Evolutionary conservation across 2,329 filamentous ascomycete genomes (phyloP), one percentile per base, ranked within the genome.

Genomic region (Trichoderma sp.): DNA sequence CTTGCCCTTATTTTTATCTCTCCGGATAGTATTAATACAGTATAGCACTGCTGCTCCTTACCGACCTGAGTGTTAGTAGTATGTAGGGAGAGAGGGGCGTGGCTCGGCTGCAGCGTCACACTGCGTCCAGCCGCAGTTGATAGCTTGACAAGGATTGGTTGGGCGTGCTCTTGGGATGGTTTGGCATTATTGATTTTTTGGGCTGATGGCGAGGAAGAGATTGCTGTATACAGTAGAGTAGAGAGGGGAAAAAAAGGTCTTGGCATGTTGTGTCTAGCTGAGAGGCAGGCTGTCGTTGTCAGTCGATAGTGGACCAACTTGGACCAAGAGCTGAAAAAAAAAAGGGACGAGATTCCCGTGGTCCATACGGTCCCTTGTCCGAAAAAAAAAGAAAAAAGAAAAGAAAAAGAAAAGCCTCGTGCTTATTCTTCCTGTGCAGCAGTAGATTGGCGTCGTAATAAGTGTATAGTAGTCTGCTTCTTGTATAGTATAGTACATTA

Each of bases 341-440:
- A 45, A 22, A 60, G 32, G 57, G 58, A 61, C 42, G 19, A 34
- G 58, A 61, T 61, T 61, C 29, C 58, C 58, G 58, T 52, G 48
- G 48, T 13, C 22, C 22, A 27, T 52, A 13, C 19, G 17, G 17
- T n/a, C 29, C 57, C 19, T 7, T 34, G 39, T 45, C 39, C 22
- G 29, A 35, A 48, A n/a, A n/a, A n/a, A n/a, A n/a, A n/a, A n/a
- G n/a, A n/a, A n/a, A n/a, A n/a, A n/a, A n/a, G n/a, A n/a, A n/a
- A n/a, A n/a, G n/a, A n/a, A n/a, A n/a, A n/a, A n/a, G n/a, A n/a
- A n/a, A 50, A 34, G 29, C 48, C 48, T 54, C 48, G 45, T 25
- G 13, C 34, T 5, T 29, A 15, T 52, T 10, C 1, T 48, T 48
- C 42, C 42, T 48, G 1, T 48, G 42, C 42, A 48, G n/a, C n/a